These are phyloP conservation scores for Calonectria naviculata DNA, from an alignment of 2,329 filamentous ascomycete genomes.

Conservation along the genomic window DNA sequence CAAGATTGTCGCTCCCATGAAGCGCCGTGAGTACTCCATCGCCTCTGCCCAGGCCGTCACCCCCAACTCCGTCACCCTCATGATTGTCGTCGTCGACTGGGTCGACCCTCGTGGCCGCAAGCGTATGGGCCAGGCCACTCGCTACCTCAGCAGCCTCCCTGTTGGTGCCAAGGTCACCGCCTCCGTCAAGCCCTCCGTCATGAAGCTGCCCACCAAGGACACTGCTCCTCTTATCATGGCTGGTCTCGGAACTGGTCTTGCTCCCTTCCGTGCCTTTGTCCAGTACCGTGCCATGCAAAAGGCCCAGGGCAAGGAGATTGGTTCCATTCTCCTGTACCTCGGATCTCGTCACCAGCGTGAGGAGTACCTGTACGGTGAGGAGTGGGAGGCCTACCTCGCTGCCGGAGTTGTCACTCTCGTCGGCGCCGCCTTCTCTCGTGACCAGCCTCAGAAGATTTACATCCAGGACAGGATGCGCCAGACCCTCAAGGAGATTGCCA, in stretches of 20 bases:
- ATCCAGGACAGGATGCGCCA: constrained; percentile 98
- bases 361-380: constrained; percentile 98
- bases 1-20: constrained; percentile 89
- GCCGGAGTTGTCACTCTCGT: constrained; percentile 95
- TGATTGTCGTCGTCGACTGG: constrained; percentile 99
- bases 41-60: constrained; percentile 96
- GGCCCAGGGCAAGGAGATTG: constrained; percentile 95
- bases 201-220: constrained; percentile 93
- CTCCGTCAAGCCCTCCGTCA: constrained; percentile 97
- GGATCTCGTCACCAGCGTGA: constrained; percentile 97
- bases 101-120: constrained; percentile 87
- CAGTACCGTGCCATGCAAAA: constrained; percentile 99
- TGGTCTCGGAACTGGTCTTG: constrained; percentile 95
- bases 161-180: constrained; percentile 86
- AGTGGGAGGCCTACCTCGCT: constrained; percentile 98
- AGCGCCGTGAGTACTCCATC: constrained; percentile 99
- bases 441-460: constrained; percentile 98
- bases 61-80: constrained; percentile 87
- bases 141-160: constrained; percentile 83
- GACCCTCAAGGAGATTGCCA: constrained; percentile 82
- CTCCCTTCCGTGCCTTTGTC: constrained; percentile 98
- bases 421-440: constrained; percentile 93
- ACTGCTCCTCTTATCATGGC: constrained; percentile 98
- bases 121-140: constrained; percentile 92
- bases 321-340: constrained; percentile 93